Evolutionary conservation across 768 basidiomycete genomes (phyloP).

Genomic region (Lentinula edodes): DNA sequence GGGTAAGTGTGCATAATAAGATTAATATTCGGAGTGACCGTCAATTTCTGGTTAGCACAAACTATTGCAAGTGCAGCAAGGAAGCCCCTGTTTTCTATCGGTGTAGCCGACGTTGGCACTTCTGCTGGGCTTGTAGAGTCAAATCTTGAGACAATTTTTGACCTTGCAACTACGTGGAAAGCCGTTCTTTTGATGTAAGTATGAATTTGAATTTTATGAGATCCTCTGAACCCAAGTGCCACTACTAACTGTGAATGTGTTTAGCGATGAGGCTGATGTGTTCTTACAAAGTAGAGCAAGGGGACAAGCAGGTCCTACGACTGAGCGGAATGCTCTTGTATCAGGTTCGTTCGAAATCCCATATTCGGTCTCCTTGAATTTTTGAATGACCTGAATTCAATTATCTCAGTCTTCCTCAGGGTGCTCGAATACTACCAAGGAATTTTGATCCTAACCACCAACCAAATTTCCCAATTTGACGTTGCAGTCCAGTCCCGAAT

Average conservation of each 20-base stretch:
- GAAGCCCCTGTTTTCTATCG: slow-evolving; percentile 23
- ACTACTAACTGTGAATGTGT: too few species aligned
- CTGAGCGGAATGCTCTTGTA: slow-evolving; percentile 26
- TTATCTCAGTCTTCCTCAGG: slow-evolving; percentile 22
- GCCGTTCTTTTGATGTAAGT: slow-evolving; percentile 24
- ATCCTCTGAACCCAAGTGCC: not conserved
- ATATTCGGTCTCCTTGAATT: not conserved
- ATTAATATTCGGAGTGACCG: slow-evolving; percentile 16
- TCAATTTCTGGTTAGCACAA: slow-evolving; percentile 14
- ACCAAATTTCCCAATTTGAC: slow-evolving; percentile 22
- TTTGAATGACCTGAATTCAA: not conserved
- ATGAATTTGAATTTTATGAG: not conserved
- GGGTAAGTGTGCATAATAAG: slow-evolving; percentile 21
- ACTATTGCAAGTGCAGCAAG: slow-evolving; percentile 22
- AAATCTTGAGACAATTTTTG: slow-evolving; percentile 16
- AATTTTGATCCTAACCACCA: slow-evolving; percentile 30
- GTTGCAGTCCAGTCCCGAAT: not conserved
- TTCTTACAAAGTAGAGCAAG: slow-evolving; percentile 21
- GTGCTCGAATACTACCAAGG: slow-evolving; percentile 32
- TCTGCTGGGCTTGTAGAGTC: slow-evolving; percentile 17
- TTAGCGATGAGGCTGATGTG: slow-evolving; percentile 28
- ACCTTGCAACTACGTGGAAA: slow-evolving; percentile 26
- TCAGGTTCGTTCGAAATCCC: slow-evolving; percentile 7
- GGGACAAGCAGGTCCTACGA: slow-evolving; percentile 8
- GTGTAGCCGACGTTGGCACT: slow-evolving; percentile 27